A percentile compares a stretch with the other conserved stretches of the same genome.
Evolutionary conservation across 805 yeast species (phyloP).

Genomic region (Hanseniaspora clermontiae): DNA sequence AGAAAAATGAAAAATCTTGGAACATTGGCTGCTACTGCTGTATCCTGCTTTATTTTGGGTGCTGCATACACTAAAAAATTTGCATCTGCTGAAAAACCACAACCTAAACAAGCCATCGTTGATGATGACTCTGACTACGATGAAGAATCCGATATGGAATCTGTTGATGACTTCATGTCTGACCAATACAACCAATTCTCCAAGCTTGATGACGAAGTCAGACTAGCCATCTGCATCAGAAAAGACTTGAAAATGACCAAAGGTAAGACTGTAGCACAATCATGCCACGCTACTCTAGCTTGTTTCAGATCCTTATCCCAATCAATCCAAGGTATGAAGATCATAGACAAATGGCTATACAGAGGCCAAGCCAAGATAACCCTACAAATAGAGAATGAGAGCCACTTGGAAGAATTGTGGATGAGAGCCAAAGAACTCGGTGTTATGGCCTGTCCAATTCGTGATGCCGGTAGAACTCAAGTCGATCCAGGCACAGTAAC

Average conservation of each 20-base stretch:
- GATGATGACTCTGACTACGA: constrained; percentile 8
- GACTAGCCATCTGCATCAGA: constrained; percentile 80
- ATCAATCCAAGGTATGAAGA: constrained; percentile 41
- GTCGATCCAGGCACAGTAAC: constrained; percentile 94
- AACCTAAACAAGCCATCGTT: not conserved
- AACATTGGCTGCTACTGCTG: constrained; percentile 21
- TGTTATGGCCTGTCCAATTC: constrained; percentile 66
- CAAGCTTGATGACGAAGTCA: constrained; percentile 53
- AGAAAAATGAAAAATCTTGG: not conserved
- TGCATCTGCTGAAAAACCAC: not conserved
- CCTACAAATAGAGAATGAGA: constrained; percentile 55
- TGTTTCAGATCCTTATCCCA: constrained; percentile 60
- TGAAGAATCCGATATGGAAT: constrained; percentile 29
- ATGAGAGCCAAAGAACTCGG: constrained; percentile 73
- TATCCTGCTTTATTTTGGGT: constrained; percentile 25
- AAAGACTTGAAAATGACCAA: constrained; percentile 83
- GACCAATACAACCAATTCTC: constrained; percentile 49
- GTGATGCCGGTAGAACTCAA: constrained; percentile 96
- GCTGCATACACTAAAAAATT: constrained; percentile 14
- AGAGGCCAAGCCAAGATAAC: constrained; percentile 92
- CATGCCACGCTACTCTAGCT: constrained; percentile 93
- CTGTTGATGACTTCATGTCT: constrained; percentile 38
- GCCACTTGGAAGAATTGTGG: constrained; percentile 58
- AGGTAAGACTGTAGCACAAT: constrained; percentile 96
- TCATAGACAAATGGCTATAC: constrained; percentile 63